Conservation (phyloP, 768 basidiomycete species). For the Leccinum disarticulatum region DNA sequence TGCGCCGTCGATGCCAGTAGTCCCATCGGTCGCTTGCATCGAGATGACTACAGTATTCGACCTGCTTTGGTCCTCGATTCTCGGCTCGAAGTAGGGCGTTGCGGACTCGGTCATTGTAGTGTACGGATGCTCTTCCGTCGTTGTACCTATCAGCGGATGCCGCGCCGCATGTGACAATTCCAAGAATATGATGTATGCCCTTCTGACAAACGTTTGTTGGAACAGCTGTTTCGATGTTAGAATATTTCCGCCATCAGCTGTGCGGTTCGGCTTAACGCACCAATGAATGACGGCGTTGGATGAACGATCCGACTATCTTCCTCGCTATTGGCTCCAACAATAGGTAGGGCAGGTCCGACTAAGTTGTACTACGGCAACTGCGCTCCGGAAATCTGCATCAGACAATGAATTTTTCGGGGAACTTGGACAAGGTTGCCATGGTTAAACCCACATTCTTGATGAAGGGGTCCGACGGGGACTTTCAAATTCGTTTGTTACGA, state of each 20-base stretch:
- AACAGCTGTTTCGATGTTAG: not conserved
- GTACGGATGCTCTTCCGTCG: not conserved
- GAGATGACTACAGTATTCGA: not conserved
- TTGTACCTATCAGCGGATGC: constrained; percentile 10
- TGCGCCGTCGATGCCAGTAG: not conserved
- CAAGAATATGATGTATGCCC: constrained; percentile 5
- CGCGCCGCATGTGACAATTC: not conserved
- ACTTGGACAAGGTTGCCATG: not conserved
- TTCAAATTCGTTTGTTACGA: constrained; percentile 4
- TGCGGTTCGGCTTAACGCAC: not conserved
- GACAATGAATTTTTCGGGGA: not conserved
- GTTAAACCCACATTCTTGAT: not conserved
- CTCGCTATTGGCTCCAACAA: not conserved
- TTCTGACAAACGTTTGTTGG: not conserved
- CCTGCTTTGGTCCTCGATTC: not conserved
- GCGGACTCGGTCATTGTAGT: not conserved
- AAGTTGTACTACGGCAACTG: not conserved
- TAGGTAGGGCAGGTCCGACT: not conserved
- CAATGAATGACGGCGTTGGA: not conserved
- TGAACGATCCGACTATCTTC: not conserved
- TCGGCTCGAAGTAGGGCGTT: not conserved
- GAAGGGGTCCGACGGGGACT: not conserved
- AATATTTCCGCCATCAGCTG: not conserved
- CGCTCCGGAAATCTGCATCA: not conserved
- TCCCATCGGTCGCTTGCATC: not conserved